Conservation (phyloP, 2,329 filamentous ascomycete genomes). For the Aureobasidium vineae region DNA sequence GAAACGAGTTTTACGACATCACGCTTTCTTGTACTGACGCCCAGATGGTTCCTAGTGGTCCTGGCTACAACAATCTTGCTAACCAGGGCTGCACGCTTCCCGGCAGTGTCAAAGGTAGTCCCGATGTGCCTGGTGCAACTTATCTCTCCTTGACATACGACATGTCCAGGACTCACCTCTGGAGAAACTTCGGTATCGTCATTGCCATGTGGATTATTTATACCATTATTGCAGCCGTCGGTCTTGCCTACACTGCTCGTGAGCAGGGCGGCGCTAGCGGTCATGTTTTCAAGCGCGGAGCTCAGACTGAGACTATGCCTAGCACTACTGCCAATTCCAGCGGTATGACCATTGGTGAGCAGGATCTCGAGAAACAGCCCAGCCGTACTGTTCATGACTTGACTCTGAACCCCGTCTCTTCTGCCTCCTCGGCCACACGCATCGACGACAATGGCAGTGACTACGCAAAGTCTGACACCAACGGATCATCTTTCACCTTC, state of each 20-base stretch:
- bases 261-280: slow-evolving; percentile 22
- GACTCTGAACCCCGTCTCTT: neutral
- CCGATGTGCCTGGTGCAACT: slow-evolving; percentile 52
- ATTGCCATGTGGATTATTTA: slow-evolving; percentile 48
- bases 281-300: slow-evolving; percentile 26
- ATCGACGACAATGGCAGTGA: neutral
- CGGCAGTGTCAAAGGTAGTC: slow-evolving; percentile 55
- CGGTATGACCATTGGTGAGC: neutral
- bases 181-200: slow-evolving; percentile 58
- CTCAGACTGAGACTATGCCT: neutral
- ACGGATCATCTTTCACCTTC: slow-evolving; percentile 42
- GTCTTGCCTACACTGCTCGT: slow-evolving; percentile 22
- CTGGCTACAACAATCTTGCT: slow-evolving; percentile 41
- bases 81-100: slow-evolving; percentile 61
- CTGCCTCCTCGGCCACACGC: slow-evolving; percentile 9
- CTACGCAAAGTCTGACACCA: neutral
- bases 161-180: slow-evolving; percentile 59
- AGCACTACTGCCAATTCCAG: slow-evolving; percentile 10
- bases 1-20: slow-evolving; percentile 67
- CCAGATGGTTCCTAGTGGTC: slow-evolving; percentile 43
- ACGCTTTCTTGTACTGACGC: slow-evolving; percentile 56
- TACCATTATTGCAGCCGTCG: slow-evolving; percentile 29
- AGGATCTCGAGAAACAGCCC: slow-evolving; percentile 25
- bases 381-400: slow-evolving; percentile 9
- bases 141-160: slow-evolving; percentile 57